phyloP scores from a whole-genome alignment of 441 rosid genomes.

The Populus trichocarpa region DNA sequence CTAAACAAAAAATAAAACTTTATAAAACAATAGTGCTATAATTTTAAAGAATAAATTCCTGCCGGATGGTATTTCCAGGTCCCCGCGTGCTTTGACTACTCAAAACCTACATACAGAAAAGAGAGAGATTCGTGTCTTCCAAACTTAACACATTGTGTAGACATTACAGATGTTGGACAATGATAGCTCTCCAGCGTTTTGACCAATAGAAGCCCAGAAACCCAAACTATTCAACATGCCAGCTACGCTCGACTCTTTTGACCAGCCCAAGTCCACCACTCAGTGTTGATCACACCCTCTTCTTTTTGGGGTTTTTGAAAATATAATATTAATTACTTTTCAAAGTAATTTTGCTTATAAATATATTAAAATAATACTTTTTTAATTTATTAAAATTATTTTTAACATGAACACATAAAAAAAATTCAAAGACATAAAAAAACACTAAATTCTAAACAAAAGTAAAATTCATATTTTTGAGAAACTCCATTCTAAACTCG shows the following conservation, averaged over 20 bases:
- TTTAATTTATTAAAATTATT: too few relatives aligned
- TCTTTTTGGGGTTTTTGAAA: too few relatives aligned
- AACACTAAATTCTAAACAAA: too few relatives aligned
- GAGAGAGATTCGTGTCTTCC: slow-evolving; percentile 3
- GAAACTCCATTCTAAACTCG: not conserved
- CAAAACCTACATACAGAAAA: slow-evolving; percentile 6
- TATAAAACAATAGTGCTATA: too few relatives aligned
- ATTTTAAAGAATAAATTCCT: not conserved
- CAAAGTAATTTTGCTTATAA: too few relatives aligned
- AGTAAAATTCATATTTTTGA: too few relatives aligned
- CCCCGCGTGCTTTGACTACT: slow-evolving; percentile 26
- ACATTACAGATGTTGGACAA: slow-evolving; percentile 11
- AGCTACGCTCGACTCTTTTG: slow-evolving; percentile 23
- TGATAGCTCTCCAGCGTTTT: slow-evolving; percentile 15
- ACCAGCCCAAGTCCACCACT: slow-evolving; percentile 7
- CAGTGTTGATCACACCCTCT: too few relatives aligned
- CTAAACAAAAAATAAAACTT: not conserved
- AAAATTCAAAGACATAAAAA: too few relatives aligned
- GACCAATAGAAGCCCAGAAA: slow-evolving; percentile 7
- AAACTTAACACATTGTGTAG: not conserved
- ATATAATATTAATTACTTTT: too few relatives aligned
- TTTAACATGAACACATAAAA: too few relatives aligned
- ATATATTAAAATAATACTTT: too few relatives aligned
- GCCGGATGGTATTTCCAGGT: not conserved
- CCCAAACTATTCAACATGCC: not conserved